These are phyloP conservation scores for Protoeuglena noctilucae DNA, from an alignment of 139 green algal species.

Conservation along the genomic window DNA sequence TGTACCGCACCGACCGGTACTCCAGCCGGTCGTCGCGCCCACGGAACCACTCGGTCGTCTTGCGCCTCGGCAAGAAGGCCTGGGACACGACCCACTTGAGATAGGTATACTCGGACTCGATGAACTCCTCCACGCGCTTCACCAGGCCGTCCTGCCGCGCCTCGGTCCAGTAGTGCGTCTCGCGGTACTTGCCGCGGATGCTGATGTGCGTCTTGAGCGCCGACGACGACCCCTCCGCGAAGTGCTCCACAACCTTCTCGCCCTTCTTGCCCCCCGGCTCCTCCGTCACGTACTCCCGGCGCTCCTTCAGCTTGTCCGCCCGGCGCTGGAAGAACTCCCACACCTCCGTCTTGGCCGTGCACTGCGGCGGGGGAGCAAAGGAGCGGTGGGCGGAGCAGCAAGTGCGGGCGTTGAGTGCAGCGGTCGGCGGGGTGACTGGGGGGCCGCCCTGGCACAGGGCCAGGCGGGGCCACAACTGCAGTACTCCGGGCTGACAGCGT, in stretches of 20 bases:
- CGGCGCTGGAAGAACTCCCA: conserved; percentile 17
- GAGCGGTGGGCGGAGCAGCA: too few species aligned
- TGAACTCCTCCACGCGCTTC: conserved; percentile 35
- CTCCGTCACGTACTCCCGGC: conserved; percentile 23
- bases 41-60: conserved; percentile 38
- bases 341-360: conserved; percentile 4
- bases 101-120: not conserved
- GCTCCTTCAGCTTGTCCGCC: conserved; percentile 49
- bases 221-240: conserved; percentile 32
- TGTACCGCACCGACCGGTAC: conserved; percentile 51
- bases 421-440: too few species aligned
- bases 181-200: conserved; percentile 22
- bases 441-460: too few species aligned
- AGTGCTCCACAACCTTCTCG: conserved; percentile 35
- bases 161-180: conserved; percentile 37
- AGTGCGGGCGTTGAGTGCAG: too few species aligned
- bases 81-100: not conserved
- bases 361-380: too few species aligned
- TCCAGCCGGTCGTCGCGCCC: conserved; percentile 49
- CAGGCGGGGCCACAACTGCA: too few species aligned
- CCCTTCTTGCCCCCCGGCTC: conserved; percentile 20
- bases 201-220: conserved; percentile 37
- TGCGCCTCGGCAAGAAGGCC: conserved; percentile 8
- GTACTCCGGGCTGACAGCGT: too few species aligned
- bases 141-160: conserved; percentile 51